Conservation (phyloP, 2,329 filamentous ascomycete species). For the Graphiopsis chlorocephala region DNA sequence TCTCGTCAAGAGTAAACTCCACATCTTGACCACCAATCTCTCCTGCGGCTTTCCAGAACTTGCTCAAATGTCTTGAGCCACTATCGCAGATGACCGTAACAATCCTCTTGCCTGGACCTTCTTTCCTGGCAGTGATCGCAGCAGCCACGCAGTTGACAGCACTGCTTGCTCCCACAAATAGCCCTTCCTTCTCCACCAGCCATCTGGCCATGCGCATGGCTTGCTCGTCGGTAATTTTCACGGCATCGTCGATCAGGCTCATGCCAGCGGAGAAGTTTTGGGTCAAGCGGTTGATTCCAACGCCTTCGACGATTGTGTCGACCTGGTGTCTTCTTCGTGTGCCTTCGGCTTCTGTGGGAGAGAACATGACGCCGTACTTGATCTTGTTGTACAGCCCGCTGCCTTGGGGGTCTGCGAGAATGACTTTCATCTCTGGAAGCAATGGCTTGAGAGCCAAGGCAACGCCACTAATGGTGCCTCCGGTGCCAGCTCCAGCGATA, state of each 20-base stretch:
- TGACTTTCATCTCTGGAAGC: slow-evolving; percentile 62
- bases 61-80: slow-evolving; percentile 74
- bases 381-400: slow-evolving; percentile 91
- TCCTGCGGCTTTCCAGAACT: slow-evolving; percentile 76
- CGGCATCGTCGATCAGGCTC: slow-evolving; percentile 83
- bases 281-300: slow-evolving; percentile 93
- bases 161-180: slow-evolving; percentile 91
- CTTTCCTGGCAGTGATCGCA: slow-evolving; percentile 61
- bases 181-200: slow-evolving; percentile 91
- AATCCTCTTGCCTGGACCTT: slow-evolving; percentile 56
- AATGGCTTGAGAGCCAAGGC: slow-evolving; percentile 76
- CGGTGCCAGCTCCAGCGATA: slow-evolving; percentile 89
- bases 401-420: slow-evolving; percentile 91
- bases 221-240: slow-evolving; percentile 83
- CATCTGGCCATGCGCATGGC: slow-evolving; percentile 92
- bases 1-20: slow-evolving; percentile 54
- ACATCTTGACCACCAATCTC: slow-evolving; percentile 56
- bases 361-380: slow-evolving; percentile 94
- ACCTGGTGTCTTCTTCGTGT: slow-evolving; percentile 87
- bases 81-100: slow-evolving; percentile 83
- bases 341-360: slow-evolving; percentile 81
- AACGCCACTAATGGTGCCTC: slow-evolving; percentile 87
- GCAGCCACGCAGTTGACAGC: slow-evolving; percentile 93
- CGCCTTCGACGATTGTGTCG: slow-evolving; percentile 92
- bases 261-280: slow-evolving; percentile 86